phyloP scores from a whole-genome alignment of 2,329 filamentous ascomycete genomes.

The Tothia fuscella region DNA sequence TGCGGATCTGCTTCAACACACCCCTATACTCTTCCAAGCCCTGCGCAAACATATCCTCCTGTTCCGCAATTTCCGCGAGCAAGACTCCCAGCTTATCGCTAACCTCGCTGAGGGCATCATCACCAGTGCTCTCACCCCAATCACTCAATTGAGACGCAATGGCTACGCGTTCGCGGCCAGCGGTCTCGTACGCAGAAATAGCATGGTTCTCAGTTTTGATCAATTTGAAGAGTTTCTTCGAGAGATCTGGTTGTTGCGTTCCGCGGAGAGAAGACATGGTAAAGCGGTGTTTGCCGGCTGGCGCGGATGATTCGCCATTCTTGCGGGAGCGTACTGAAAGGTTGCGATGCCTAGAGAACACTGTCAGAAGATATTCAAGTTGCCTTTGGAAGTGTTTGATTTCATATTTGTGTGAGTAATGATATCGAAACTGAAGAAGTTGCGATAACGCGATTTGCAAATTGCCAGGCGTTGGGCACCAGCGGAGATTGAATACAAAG shows the following conservation, averaged over 20 bases:
- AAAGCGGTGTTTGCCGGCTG: conserved; percentile 53
- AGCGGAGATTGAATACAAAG: no score
- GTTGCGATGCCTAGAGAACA: no score
- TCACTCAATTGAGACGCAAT: conserved; percentile 89
- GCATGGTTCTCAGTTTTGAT: conserved; percentile 93
- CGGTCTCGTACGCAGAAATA: conserved; percentile 71
- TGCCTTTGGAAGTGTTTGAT: no score
- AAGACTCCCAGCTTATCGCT: conserved; percentile 93
- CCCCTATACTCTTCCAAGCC: conserved; percentile 74
- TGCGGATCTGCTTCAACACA: conserved; percentile 81
- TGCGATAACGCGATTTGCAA: no score
- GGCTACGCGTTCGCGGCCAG: conserved; percentile 68
- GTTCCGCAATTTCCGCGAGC: conserved; percentile 83
- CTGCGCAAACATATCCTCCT: conserved; percentile 81
- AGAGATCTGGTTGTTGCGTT: conserved; percentile 70
- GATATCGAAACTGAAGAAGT: no score
- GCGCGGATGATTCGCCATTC: conserved; percentile 29
- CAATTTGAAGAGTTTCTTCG: conserved; percentile 75
- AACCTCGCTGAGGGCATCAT: conserved; percentile 78
- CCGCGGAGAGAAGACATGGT: conserved; percentile 78
- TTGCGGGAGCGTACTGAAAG: conserved; percentile 61
- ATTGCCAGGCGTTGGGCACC: no score
- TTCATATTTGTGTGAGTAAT: no score
- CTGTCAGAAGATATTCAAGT: no score
- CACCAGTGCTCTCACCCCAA: conserved; percentile 86